These are phyloP conservation scores for Entomortierella lignicola DNA, from an alignment of 192 early-diverging fungal genomes.

Conservation along the genomic window DNA sequence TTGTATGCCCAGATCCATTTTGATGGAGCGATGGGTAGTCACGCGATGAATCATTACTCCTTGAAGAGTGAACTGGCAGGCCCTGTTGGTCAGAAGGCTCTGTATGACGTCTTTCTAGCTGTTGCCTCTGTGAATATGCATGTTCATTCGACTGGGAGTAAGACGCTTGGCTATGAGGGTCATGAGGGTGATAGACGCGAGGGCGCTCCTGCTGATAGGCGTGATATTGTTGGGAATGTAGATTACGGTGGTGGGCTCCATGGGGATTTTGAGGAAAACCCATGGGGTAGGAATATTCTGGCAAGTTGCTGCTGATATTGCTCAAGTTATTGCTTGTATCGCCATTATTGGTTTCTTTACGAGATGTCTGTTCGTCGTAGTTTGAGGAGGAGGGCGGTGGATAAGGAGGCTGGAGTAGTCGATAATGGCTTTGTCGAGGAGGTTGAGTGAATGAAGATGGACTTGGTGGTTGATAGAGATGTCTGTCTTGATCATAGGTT, in stretches of 20 bases:
- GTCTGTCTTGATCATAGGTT: conserved; percentile 8
- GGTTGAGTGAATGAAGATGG: conserved; percentile 5
- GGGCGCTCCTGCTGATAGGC: neutral
- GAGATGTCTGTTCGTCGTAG: neutral
- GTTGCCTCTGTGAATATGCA: too few species aligned
- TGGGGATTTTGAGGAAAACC: conserved; percentile 2
- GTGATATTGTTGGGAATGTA: neutral
- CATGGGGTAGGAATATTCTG: conserved; percentile 38
- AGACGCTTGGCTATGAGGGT: neutral
- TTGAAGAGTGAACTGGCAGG: conserved; percentile 7
- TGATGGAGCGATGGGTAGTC: conserved; percentile 17
- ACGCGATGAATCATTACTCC: conserved; percentile 3
- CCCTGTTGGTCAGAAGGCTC: neutral
- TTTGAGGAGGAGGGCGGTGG: neutral
- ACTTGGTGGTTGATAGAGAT: neutral
- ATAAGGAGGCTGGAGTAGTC: conserved; percentile 3
- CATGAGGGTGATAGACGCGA: neutral
- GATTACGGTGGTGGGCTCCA: neutral
- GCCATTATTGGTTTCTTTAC: neutral
- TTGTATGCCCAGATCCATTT: conserved; percentile 2
- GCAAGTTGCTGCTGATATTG: conserved; percentile 29
- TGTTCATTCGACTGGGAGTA: neutral
- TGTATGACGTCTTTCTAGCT: neutral
- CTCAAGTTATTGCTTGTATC: neutral
- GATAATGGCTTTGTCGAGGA: neutral